Evolutionary conservation across 1,284 basidiomycete genomes (phyloP).

Genomic region (Xerocomus amazonicus): DNA sequence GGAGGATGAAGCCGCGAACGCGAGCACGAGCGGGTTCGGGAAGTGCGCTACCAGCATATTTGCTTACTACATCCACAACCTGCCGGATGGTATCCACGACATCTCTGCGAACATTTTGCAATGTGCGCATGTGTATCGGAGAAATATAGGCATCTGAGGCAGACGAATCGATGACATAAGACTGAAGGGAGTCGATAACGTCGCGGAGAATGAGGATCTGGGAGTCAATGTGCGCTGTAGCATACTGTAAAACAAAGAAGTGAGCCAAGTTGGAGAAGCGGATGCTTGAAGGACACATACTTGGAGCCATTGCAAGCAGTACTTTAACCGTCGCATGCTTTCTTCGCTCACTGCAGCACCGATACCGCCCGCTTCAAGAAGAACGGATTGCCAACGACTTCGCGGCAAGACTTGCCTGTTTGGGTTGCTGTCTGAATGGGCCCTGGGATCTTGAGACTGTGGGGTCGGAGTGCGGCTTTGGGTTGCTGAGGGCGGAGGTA

Average conservation of each 20-base stretch:
- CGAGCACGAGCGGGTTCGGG: slow-evolving; percentile 79
- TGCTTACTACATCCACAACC: slow-evolving; percentile 84
- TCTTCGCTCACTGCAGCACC: slow-evolving; percentile 87
- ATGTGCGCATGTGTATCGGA: slow-evolving; percentile 57
- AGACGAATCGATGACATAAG: slow-evolving; percentile 28
- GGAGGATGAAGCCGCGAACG: slow-evolving; percentile 79
- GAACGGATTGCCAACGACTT: slow-evolving; percentile 79
- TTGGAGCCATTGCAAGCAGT: slow-evolving; percentile 88
- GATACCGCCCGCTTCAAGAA: slow-evolving; percentile 87
- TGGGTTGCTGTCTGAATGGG: slow-evolving; percentile 25
- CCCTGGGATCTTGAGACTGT: slow-evolving; percentile 16
- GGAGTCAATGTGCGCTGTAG: slow-evolving; percentile 82
- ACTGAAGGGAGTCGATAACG: slow-evolving; percentile 71
- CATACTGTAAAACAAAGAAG: slow-evolving; percentile 54
- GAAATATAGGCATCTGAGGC: slow-evolving; percentile 40
- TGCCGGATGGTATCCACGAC: slow-evolving; percentile 84
- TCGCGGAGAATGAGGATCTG: slow-evolving; percentile 83
- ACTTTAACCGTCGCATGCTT: slow-evolving; percentile 82
- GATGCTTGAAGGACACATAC: slow-evolving; percentile 39
- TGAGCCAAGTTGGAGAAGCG: slow-evolving; percentile 48
- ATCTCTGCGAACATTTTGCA: slow-evolving; percentile 74
- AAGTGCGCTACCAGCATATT: slow-evolving; percentile 80
- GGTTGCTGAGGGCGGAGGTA: background rate
- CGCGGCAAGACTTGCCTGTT: slow-evolving; percentile 52
- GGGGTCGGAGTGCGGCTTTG: slow-evolving; percentile 21